A percentile compares a stretch with the other conserved stretches of the same genome.
Evolutionary conservation across 352 stramenopile species (phyloP).

Genomic region (Phytopythium aichiense): DNA sequence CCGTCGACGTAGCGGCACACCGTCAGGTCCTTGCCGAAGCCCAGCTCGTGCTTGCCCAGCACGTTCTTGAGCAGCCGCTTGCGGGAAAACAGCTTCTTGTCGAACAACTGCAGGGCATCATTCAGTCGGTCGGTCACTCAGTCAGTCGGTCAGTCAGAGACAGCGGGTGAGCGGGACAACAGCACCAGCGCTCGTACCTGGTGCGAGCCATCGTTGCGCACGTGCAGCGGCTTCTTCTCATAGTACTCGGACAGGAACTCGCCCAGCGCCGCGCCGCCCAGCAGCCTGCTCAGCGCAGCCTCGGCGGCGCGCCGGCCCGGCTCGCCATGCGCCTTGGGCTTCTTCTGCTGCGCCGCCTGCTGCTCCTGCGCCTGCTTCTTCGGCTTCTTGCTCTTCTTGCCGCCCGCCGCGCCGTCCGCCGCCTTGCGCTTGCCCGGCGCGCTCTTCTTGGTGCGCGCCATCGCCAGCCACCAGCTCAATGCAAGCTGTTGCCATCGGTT

Average conservation of each 20-base stretch:
- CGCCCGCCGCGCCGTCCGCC: constrained; percentile 12
- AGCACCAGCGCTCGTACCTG: constrained; percentile 11
- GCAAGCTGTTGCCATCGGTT: no score
- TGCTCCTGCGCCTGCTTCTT: constrained; percentile 19
- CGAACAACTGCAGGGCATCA: constrained; percentile 38
- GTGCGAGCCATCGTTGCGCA: constrained; percentile 44
- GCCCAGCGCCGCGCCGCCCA: constrained; percentile 60
- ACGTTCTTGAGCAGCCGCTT: constrained; percentile 56
- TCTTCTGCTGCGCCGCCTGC: constrained; percentile 6
- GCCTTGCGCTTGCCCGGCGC: constrained; percentile 36
- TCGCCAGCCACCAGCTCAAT: constrained; percentile 8
- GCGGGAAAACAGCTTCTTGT: constrained; percentile 56
- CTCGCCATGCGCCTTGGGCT: constrained; percentile 11
- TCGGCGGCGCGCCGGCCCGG: constrained; percentile 21
- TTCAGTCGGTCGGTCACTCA: no score
- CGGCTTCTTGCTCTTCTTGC: constrained; percentile 30
- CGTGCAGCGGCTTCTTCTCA: constrained; percentile 81
- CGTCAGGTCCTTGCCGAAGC: constrained; percentile 63
- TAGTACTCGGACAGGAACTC: constrained; percentile 73
- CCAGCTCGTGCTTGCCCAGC: constrained; percentile 47
- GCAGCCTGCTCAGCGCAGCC: constrained; percentile 35
- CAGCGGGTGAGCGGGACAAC: background rate
- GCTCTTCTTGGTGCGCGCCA: constrained; percentile 47
- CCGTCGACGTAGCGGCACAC: constrained; percentile 72
- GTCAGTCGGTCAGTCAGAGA: background rate